Percentiles rank a stretch among this genome's conserved stretches.
phyloP scores from a whole-genome alignment of 768 basidiomycete species.

The Fistulinella prunicolor region DNA sequence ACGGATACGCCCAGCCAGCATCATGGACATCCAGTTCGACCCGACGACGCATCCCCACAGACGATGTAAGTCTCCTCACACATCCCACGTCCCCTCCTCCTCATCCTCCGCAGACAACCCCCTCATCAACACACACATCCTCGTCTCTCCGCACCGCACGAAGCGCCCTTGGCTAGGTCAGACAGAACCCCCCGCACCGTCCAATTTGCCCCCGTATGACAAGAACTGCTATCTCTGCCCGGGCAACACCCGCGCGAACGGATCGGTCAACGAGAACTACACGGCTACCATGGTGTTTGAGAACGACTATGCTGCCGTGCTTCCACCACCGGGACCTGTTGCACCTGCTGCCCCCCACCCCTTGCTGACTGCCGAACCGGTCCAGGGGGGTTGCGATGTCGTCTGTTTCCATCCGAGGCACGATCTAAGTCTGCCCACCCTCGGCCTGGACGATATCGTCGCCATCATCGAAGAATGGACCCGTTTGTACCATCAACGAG shows the following conservation, averaged over 20 bases:
- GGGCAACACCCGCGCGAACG: constrained; percentile 74
- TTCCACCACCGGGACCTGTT: constrained; percentile 58
- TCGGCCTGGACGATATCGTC: constrained; percentile 55
- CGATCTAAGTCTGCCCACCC: constrained; percentile 76
- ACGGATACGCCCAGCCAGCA: constrained; percentile 5
- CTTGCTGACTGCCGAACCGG: constrained; percentile 59
- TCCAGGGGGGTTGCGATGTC: constrained; percentile 85
- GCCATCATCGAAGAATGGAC: constrained; percentile 73
- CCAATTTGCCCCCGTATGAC: constrained; percentile 61
- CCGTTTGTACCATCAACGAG: constrained; percentile 56
- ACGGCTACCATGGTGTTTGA: constrained; percentile 65
- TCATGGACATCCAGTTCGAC: constrained; percentile 41
- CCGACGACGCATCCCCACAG: constrained; percentile 65
- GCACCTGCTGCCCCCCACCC: constrained; percentile 55
- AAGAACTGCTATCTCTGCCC: constrained; percentile 84
- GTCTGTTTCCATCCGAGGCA: constrained; percentile 84
- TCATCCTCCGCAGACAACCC: constrained; percentile 62
- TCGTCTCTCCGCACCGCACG: constrained; percentile 87
- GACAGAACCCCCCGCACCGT: constrained; percentile 59
- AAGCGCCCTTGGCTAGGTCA: constrained; percentile 93
- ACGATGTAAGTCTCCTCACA: constrained; percentile 46
- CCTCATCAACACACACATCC: constrained; percentile 68
- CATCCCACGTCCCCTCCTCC: neutral
- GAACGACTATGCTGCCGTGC: constrained; percentile 82
- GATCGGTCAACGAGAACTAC: constrained; percentile 65